phyloP scores from a whole-genome alignment of 2,329 filamentous ascomycete genomes.

The Fusarium buxicola region DNA sequence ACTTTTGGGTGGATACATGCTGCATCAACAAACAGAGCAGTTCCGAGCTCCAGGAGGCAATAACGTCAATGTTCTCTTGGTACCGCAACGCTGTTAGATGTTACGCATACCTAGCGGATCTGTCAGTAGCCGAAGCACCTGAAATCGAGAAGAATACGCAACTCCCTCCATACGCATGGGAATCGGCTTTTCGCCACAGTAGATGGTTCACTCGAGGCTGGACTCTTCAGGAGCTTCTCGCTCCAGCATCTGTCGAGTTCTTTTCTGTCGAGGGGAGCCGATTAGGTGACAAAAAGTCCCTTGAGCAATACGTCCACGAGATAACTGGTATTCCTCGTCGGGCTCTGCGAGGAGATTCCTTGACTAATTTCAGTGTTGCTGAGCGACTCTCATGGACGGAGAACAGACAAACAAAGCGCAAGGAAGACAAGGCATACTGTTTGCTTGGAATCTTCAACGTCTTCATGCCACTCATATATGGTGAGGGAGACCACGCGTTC shows the following conservation, averaged over 20 bases:
- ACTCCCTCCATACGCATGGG: not conserved
- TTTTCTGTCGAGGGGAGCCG: slow-evolving; percentile 1
- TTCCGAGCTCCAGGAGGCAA: slow-evolving; percentile 29
- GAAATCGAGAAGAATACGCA: not conserved
- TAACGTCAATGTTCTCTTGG: slow-evolving; percentile 35
- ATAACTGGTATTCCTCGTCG: slow-evolving; percentile 4
- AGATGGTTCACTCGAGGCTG: slow-evolving; percentile 21
- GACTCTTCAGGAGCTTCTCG: slow-evolving; percentile 28
- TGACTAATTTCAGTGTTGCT: slow-evolving; percentile 19
- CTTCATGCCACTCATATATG: slow-evolving; percentile 45
- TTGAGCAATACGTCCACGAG: not conserved
- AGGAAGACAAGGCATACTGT: slow-evolving; percentile 46
- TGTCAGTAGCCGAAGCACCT: slow-evolving; percentile 24
- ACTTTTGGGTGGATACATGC: slow-evolving; percentile 33
- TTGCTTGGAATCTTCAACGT: slow-evolving; percentile 48
- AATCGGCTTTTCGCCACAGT: not conserved
- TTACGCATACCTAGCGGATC: slow-evolving; percentile 29
- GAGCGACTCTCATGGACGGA: slow-evolving; percentile 47
- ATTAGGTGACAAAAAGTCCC: slow-evolving; percentile 8
- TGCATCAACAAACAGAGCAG: slow-evolving; percentile 34
- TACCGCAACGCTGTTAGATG: slow-evolving; percentile 22
- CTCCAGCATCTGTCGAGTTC: slow-evolving; percentile 22
- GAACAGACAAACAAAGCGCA: slow-evolving; percentile 35
- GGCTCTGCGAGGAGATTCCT: not conserved
- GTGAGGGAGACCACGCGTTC: slow-evolving; percentile 43